Conservation (phyloP, 2,329 filamentous ascomycete species). For the Penicillium thymicola region DNA sequence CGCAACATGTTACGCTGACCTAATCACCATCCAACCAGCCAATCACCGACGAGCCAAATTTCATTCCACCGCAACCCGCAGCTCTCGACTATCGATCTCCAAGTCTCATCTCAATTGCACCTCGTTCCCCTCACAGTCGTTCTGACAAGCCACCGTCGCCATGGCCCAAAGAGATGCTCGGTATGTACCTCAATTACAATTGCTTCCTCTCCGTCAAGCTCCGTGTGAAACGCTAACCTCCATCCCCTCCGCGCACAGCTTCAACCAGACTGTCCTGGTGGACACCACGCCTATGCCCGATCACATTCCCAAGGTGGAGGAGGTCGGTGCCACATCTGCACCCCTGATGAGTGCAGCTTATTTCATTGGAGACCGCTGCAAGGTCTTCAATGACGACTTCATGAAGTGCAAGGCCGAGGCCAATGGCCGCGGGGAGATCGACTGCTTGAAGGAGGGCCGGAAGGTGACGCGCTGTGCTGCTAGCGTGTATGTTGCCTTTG, state of each 20-base stretch:
- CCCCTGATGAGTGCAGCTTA: constrained; percentile 88
- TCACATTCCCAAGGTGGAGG: constrained; percentile 85
- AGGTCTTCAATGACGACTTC: constrained; percentile 95
- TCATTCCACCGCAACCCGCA: constrained; percentile 31
- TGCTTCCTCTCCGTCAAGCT: neutral
- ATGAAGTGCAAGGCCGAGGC: constrained; percentile 99
- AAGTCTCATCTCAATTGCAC: constrained; percentile 23
- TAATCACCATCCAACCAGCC: constrained; percentile 22
- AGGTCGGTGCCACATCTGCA: constrained; percentile 89
- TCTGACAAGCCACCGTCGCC: constrained; percentile 21
- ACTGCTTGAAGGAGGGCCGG: constrained; percentile 93
- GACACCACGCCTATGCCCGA: constrained; percentile 94
- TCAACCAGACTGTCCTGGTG: constrained; percentile 89
- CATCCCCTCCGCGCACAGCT: constrained; percentile 56
- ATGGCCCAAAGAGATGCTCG: constrained; percentile 34
- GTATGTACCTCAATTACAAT: constrained; percentile 19
- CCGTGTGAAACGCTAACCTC: constrained; percentile 18
- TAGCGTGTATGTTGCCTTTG: constrained; percentile 73
- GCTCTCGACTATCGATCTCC: constrained; percentile 22
- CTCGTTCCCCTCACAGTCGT: constrained; percentile 12
- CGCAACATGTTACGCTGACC: constrained; percentile 11
- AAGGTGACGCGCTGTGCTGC: constrained; percentile 94
- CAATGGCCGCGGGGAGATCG: constrained; percentile 83
- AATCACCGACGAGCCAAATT: constrained; percentile 35
- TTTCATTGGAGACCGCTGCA: constrained; percentile 96